Evolutionary conservation across 2,329 filamentous ascomycete genomes (phyloP).

Genomic region (Ascochyta pisi): DNA sequence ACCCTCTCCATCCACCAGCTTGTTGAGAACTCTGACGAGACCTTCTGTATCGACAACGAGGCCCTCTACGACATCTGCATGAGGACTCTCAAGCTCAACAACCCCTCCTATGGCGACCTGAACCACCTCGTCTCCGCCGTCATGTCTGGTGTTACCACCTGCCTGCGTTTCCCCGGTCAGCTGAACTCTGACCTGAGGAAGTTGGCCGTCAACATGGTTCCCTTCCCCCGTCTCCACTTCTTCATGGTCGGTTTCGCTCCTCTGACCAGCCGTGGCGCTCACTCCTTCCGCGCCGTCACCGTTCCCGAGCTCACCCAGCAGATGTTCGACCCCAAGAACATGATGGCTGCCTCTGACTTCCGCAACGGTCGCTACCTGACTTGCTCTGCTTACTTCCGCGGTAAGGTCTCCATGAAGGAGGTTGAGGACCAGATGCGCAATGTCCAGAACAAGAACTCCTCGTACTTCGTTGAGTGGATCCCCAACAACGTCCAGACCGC

Average conservation of each 20-base stretch:
- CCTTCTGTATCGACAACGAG: slow-evolving; percentile 99
- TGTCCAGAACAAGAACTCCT: slow-evolving; percentile 99
- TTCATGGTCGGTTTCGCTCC: slow-evolving; percentile 99
- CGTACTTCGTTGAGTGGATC: slow-evolving; percentile 99
- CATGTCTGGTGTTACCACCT: slow-evolving; percentile 99
- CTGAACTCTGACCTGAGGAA: slow-evolving; percentile 99
- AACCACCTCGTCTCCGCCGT: slow-evolving; percentile 99
- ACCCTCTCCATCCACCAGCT: slow-evolving; percentile 98
- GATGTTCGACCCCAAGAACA: slow-evolving; percentile 99
- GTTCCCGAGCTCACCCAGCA: slow-evolving; percentile 99
- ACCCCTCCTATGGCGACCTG: slow-evolving; percentile 98
- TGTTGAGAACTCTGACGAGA: slow-evolving; percentile 99
- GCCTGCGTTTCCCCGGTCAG: slow-evolving; percentile 98
- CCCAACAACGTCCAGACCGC: slow-evolving; percentile 99
- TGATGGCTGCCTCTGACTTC: slow-evolving; percentile 99
- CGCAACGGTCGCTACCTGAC: slow-evolving; percentile 99
- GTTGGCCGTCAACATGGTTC: slow-evolving; percentile 99
- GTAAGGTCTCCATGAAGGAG: slow-evolving; percentile 99
- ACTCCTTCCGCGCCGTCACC: slow-evolving; percentile 97
- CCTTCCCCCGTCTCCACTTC: slow-evolving; percentile 99
- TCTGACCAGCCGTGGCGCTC: slow-evolving; percentile 87
- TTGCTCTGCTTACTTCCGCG: slow-evolving; percentile 99
- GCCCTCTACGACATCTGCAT: slow-evolving; percentile 99
- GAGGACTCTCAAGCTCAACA: slow-evolving; percentile 97
- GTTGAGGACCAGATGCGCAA: slow-evolving; percentile 99